A percentile compares a stretch with the other conserved stretches of the same genome.
These are phyloP conservation scores for Tuber calosporum DNA, from an alignment of 495 filamentous ascomycete genomes.

Conservation along the genomic window DNA sequence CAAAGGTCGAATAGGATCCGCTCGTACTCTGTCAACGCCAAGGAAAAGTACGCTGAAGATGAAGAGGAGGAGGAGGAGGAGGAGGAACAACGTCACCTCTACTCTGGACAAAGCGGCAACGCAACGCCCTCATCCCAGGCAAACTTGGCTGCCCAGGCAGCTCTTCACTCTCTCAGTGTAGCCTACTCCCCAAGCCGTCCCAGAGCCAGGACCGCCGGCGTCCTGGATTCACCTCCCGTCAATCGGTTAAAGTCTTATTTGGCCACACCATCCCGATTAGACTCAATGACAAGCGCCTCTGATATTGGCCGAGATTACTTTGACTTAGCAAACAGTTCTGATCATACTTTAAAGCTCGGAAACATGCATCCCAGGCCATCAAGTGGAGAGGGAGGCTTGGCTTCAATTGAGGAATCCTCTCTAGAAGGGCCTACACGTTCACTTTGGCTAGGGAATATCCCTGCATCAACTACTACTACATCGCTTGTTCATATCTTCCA, in stretches of 20 bases:
- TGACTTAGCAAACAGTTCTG: constrained; percentile 29
- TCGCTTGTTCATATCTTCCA: constrained; percentile 90
- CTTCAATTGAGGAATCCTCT: constrained; percentile 46
- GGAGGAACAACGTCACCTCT: constrained; percentile 63
- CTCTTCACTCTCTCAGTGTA: constrained; percentile 87
- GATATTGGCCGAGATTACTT: constrained; percentile 54
- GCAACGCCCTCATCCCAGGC: constrained; percentile 54
- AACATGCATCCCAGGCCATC: constrained; percentile 32
- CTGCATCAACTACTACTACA: constrained; percentile 90
- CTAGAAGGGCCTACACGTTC: constrained; percentile 87
- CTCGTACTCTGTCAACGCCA: constrained; percentile 97
- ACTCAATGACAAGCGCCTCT: constrained; percentile 71
- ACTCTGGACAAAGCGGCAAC: constrained; percentile 37
- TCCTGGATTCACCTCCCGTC: constrained; percentile 74
- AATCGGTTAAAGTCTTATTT: constrained; percentile 68
- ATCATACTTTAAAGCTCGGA: constrained; percentile 35
- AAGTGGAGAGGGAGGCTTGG: constrained; percentile 39
- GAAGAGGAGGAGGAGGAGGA: constrained; percentile 89
- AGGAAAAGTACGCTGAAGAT: constrained; percentile 91
- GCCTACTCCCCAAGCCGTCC: constrained; percentile 75
- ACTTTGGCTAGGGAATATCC: constrained; percentile 94
- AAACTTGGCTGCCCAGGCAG: constrained; percentile 70
- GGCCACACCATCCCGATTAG: constrained; percentile 72
- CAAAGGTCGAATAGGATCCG: constrained; percentile 81
- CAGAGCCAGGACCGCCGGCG: constrained; percentile 79